Evolutionary conservation across 2,329 filamentous ascomycete species (phyloP), one percentile per base, ranked within the genome.

Genomic region (Fusarium denticulatum): DNA sequence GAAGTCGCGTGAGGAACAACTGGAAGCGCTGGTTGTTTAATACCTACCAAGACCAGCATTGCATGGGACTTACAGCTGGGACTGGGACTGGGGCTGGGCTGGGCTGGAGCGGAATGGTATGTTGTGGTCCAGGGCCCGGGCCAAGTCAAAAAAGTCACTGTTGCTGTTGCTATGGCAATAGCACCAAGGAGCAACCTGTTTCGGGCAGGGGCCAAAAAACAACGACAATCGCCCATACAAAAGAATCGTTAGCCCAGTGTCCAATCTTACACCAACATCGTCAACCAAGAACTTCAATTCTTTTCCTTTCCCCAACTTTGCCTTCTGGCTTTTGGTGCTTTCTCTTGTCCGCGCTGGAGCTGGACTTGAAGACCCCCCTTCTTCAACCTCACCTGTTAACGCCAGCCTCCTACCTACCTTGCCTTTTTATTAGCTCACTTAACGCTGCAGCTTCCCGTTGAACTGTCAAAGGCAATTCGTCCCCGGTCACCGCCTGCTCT

Each of bases 81-180:
- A 18, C 52, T 67, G 43, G 37, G 40, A 24, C 49, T 43, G 40
- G 40, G 42, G 18, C 22, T 24, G 10, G 45, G 20, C 26, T 47
- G 39, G 34, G 52, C 49, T 65, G 22, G 26, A 66, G 49, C 45
- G 34, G 52, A 67, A 64, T 64, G 65, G 65, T 67, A 64, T 67
- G 63, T 61, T 67, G 34, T 67, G 65, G 55, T 60, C 40, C 37
- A 43, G 40, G 42, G 36, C 49, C 39, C 12, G 8, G 59, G 50
- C 32, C 40, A 62, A 32, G 50, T 28, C 30, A 37, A 45, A 59
- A 53, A 39, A 39, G 39, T 58, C 49, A 28, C 59, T 57, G 64
- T 76, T 71, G 72, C 70, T 68, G 64, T 77, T 74, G 72, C 72
- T 68, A 76, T 77, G 68, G 58, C 69, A 71, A 77, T 67, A 30